A percentile compares a stretch with the other conserved stretches of the same genome.
Conservation (phyloP, 2,329 filamentous ascomycete species). For the Ophiostoma novo-ulmi region DNA sequence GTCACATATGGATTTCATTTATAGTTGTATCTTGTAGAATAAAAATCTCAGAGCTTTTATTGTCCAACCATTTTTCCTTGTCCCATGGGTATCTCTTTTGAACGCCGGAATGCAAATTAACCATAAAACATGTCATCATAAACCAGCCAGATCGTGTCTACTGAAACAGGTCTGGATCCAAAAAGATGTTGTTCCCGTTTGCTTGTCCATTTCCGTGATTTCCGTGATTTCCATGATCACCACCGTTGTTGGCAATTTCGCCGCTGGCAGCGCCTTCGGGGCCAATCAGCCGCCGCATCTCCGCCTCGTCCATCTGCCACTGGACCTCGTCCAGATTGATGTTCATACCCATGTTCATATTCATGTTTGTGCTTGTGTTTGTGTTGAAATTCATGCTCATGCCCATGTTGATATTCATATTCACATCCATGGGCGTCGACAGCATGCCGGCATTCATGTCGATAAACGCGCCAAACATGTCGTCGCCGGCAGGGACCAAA, state of each 20-base stretch:
- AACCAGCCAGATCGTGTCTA: background rate
- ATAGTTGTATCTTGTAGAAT: background rate
- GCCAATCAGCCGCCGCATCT: conserved; percentile 31
- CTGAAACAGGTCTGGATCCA: conserved; percentile 26
- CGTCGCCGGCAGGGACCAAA: background rate
- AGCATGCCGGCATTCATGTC: conserved; percentile 16
- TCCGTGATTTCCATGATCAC: background rate
- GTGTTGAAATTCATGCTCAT: background rate
- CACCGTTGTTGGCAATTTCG: background rate
- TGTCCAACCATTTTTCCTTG: background rate
- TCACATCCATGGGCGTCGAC: background rate
- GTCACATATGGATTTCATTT: background rate
- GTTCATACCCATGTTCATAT: background rate
- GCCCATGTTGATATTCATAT: background rate
- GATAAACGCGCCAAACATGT: conserved; percentile 19
- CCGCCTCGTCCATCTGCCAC: conserved; percentile 30
- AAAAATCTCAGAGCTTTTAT: background rate
- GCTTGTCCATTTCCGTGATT: background rate
- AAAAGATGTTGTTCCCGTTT: background rate
- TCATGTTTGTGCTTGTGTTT: background rate
- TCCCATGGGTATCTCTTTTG: conserved; percentile 12
- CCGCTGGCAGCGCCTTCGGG: conserved; percentile 18
- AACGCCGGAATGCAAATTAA: background rate
- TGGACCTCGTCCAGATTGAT: conserved; percentile 20
- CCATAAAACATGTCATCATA: background rate